Conservation (phyloP, 495 filamentous ascomycete species). For the Penicillium robsamsonii region DNA sequence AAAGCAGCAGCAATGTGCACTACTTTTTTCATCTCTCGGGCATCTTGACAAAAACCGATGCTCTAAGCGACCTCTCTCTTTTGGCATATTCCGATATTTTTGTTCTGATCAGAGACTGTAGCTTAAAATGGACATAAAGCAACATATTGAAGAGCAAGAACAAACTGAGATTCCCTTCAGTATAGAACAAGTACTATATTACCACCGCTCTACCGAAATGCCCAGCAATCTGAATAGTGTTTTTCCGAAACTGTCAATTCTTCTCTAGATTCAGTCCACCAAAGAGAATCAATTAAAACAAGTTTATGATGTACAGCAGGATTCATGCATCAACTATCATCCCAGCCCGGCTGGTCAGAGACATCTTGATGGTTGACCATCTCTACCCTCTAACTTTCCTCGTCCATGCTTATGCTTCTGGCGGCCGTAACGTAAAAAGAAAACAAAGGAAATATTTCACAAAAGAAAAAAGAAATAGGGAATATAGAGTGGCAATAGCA, state of each 20-base stretch:
- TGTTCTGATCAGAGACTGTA: not conserved
- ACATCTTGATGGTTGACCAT: not conserved
- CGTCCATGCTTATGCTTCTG: not conserved
- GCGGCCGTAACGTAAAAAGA: slow-evolving; percentile 11
- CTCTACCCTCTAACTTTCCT: not conserved
- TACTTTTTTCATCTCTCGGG: not conserved
- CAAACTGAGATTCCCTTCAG: not conserved
- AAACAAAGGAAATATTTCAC: not conserved
- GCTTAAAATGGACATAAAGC: not conserved
- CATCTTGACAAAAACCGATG: not conserved
- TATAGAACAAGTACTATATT: not conserved
- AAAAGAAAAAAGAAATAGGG: not conserved
- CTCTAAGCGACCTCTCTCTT: not conserved
- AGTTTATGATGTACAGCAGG: not conserved
- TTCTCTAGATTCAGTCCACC: not conserved
- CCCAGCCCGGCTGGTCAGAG: not conserved
- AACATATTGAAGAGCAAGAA: not conserved
- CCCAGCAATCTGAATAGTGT: not conserved
- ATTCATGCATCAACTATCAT: not conserved
- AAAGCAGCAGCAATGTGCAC: not conserved
- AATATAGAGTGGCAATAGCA: not conserved
- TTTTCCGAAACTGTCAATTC: not conserved
- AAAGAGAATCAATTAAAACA: not conserved
- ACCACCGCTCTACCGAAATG: not conserved
- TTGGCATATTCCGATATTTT: not conserved